These are phyloP conservation scores for Trypanosoma melophagium DNA, from an alignment of 208 protist species.

Conservation along the genomic window DNA sequence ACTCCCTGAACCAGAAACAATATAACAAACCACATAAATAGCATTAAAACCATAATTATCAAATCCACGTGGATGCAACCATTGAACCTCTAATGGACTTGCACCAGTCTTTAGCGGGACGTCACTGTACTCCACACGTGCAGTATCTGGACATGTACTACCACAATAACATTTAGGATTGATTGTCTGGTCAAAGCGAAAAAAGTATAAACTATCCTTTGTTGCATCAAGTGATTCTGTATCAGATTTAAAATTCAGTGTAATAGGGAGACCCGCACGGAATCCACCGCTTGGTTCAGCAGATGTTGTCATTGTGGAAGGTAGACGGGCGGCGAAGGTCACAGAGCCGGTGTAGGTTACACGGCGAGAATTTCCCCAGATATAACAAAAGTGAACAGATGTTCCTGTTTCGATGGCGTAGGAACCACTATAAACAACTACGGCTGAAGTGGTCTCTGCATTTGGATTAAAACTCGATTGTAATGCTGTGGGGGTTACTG, in stretches of 20 bases:
- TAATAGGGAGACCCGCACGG: constrained; percentile 47
- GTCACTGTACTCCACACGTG: constrained; percentile 35
- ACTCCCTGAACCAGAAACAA: not conserved
- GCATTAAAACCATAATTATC: constrained; percentile 69
- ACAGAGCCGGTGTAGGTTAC: constrained; percentile 60
- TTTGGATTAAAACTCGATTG: constrained; percentile 34
- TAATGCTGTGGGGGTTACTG: constrained; percentile 31
- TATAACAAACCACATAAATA: constrained; percentile 85
- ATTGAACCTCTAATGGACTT: constrained; percentile 28
- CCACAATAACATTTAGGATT: constrained; percentile 80
- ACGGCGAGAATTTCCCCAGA: constrained; percentile 44
- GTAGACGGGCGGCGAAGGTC: constrained; percentile 38
- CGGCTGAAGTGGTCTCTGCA: constrained; percentile 25
- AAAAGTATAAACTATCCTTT: constrained; percentile 77
- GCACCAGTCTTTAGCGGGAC: constrained; percentile 20
- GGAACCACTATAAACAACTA: constrained; percentile 48
- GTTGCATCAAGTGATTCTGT: constrained; percentile 26
- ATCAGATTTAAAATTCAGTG: constrained; percentile 48
- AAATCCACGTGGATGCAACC: constrained; percentile 54
- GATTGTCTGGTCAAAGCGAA: constrained; percentile 47
- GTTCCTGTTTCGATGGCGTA: constrained; percentile 37
- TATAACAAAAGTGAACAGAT: constrained; percentile 74
- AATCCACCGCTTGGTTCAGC: constrained; percentile 26
- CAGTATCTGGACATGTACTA: constrained; percentile 42
- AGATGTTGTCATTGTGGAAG: constrained; percentile 39